Evolutionary conservation across 257 asterid species (phyloP).

Genomic region (Solanum piurae): DNA sequence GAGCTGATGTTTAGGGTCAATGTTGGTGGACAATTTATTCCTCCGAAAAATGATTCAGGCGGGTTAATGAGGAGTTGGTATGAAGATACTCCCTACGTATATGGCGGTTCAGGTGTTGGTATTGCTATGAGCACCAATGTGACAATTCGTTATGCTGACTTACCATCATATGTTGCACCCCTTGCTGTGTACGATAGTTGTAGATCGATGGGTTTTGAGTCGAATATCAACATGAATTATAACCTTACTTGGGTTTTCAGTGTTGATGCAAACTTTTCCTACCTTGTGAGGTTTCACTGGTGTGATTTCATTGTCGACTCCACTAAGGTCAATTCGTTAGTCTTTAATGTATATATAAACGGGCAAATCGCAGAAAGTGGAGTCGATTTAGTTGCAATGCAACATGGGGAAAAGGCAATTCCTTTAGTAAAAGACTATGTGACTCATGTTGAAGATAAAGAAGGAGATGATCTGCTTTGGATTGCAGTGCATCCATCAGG

Average conservation of each 20-base stretch:
- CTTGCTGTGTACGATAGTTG: slow-evolving; percentile 38
- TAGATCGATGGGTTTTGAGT: slow-evolving; percentile 56
- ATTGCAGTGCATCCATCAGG: slow-evolving; percentile 44
- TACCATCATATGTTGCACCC: slow-evolving; percentile 54
- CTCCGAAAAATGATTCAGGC: slow-evolving; percentile 49
- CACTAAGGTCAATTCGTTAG: slow-evolving; percentile 44
- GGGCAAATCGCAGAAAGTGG: slow-evolving; percentile 38
- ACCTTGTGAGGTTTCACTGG: slow-evolving; percentile 81
- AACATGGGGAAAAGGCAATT: slow-evolving; percentile 8
- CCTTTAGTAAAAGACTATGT: slow-evolving; percentile 51
- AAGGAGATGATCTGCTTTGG: slow-evolving; percentile 30
- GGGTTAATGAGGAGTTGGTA: slow-evolving; percentile 86
- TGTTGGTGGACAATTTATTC: slow-evolving; percentile 61
- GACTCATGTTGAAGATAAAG: slow-evolving; percentile 21
- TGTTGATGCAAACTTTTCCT: slow-evolving; percentile 63
- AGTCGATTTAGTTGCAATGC: slow-evolving; percentile 34
- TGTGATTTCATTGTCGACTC: slow-evolving; percentile 48
- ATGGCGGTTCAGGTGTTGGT: slow-evolving; percentile 32
- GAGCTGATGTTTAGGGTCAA: slow-evolving; percentile 64
- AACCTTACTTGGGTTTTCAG: slow-evolving; percentile 75
- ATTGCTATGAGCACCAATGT: slow-evolving; percentile 18
- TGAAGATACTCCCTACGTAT: slow-evolving; percentile 56
- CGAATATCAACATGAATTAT: slow-evolving; percentile 23
- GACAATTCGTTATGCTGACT: slow-evolving; percentile 19
- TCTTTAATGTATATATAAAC: slow-evolving; percentile 50